phyloP scores from a whole-genome alignment of 2,329 filamentous ascomycete genomes.

The Paecilomyces niveus region DNA sequence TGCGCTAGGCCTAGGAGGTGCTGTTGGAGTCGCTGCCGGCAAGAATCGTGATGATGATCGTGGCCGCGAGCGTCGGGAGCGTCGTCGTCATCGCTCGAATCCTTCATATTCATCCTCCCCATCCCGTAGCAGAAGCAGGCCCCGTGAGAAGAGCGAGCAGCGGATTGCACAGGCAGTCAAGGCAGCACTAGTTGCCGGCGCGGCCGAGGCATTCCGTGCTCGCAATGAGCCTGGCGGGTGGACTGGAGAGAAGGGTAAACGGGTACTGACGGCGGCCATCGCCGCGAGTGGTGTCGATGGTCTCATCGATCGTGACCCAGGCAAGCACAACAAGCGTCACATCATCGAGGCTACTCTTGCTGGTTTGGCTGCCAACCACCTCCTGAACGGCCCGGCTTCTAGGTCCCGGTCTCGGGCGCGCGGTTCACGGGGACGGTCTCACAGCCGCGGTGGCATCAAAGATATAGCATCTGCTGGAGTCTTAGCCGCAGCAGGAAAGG shows the following conservation, averaged over 20 bases:
- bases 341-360: conserved; percentile 82
- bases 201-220: conserved; percentile 84
- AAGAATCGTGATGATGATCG: conserved; percentile 44
- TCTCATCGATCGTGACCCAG: conserved; percentile 59
- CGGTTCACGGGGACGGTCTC: conserved; percentile 34
- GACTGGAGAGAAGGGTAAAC: conserved; percentile 87
- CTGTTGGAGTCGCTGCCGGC: conserved; percentile 45
- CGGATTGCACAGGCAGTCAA: conserved; percentile 82
- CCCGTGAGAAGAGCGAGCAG: conserved; percentile 44
- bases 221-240: conserved; percentile 83
- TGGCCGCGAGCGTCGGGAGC: conserved; percentile 33
- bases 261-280: conserved; percentile 77
- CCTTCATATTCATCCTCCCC: conserved; percentile 44
- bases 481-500: conserved; percentile 42
- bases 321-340: conserved; percentile 70
- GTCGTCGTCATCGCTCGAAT: conserved; percentile 32
- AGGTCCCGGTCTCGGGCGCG: conserved; percentile 60
- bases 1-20: conserved; percentile 49
- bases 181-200: conserved; percentile 82
- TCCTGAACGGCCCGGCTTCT: conserved; percentile 75
- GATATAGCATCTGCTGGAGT: conserved; percentile 37
- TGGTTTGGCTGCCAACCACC: conserved; percentile 75
- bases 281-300: conserved; percentile 82
- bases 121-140: conserved; percentile 49
- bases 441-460: conserved; percentile 38